Evolutionary conservation across 164 flowering plant species (phyloP).

Genomic region (Dillenia suffruticosa): DNA sequence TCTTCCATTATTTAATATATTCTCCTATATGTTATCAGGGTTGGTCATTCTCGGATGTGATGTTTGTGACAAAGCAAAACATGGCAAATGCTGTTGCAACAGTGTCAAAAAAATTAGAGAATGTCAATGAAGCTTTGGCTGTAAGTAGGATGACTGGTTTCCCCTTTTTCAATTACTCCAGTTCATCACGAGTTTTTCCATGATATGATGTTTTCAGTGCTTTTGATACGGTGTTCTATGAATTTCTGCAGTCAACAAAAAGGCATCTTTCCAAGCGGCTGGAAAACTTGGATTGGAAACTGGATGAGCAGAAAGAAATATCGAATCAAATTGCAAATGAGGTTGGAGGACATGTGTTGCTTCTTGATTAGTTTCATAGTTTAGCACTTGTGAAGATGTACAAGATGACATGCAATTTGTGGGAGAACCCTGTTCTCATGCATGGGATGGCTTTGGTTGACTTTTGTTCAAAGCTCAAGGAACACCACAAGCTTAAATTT

Average conservation of each 20-base stretch:
- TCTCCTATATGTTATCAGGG: constrained; percentile 41
- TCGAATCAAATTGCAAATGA: constrained; percentile 51
- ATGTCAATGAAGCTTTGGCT: constrained; percentile 56
- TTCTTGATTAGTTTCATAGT: no score
- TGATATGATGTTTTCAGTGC: neutral
- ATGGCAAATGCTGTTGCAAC: constrained; percentile 76
- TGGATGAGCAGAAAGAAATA: constrained; percentile 65
- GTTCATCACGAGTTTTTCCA: neutral
- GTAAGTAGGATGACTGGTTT: constrained; percentile 34
- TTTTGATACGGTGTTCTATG: neutral
- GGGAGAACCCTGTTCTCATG: no score
- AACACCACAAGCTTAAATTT: no score
- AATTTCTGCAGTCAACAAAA: constrained; percentile 54
- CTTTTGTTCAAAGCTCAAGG: no score
- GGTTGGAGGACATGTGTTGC: constrained; percentile 21
- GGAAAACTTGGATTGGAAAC: constrained; percentile 66
- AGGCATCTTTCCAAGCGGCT: constrained; percentile 56
- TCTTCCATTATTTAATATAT: neutral
- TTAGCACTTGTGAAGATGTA: no score
- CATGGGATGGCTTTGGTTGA: no score
- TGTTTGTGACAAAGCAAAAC: constrained; percentile 84
- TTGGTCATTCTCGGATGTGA: constrained; percentile 75
- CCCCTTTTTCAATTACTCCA: neutral
- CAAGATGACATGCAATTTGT: no score
- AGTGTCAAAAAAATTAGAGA: constrained; percentile 78